Evolutionary conservation across 495 filamentous ascomycete species (phyloP).

Genomic region (Achaetomiella virescens): DNA sequence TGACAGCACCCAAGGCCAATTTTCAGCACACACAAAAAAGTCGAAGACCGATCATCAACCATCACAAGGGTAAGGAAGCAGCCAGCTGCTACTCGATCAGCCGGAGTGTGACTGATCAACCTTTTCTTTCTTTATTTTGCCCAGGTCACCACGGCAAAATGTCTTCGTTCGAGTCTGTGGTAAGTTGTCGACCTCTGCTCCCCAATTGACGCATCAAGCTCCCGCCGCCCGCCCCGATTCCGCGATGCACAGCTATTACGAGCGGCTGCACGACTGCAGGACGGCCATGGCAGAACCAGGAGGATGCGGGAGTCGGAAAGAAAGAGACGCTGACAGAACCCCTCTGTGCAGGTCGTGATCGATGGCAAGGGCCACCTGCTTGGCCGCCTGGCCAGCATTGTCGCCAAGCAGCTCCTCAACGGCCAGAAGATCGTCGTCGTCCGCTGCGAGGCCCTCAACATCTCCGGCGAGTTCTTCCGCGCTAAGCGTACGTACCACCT

Average conservation of each 20-base stretch:
- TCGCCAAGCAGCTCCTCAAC: conserved; percentile 98
- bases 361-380: conserved; percentile 99
- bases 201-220: conserved; percentile 7
- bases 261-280: background rate
- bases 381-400: conserved; percentile 95
- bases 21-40: conserved; percentile 36
- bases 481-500: conserved; percentile 83
- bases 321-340: background rate
- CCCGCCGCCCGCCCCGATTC: background rate
- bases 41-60: conserved; percentile 32
- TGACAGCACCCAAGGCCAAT: conserved; percentile 29
- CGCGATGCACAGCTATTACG: background rate
- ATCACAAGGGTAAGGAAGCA: conserved; percentile 35
- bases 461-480: conserved; percentile 99
- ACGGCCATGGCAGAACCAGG: background rate
- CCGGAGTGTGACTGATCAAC: conserved; percentile 33
- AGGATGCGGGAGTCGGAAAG: background rate
- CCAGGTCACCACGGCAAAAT: conserved; percentile 59
- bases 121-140: conserved; percentile 30
- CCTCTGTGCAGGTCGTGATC: conserved; percentile 71
- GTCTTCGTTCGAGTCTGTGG: conserved; percentile 95
- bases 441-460: conserved; percentile 97
- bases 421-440: conserved; percentile 99
- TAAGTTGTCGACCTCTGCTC: conserved; percentile 50
- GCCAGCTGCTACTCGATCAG: conserved; percentile 32